Conservation (phyloP, 306 rosid genomes). For the Acacia acuminata region DNA sequence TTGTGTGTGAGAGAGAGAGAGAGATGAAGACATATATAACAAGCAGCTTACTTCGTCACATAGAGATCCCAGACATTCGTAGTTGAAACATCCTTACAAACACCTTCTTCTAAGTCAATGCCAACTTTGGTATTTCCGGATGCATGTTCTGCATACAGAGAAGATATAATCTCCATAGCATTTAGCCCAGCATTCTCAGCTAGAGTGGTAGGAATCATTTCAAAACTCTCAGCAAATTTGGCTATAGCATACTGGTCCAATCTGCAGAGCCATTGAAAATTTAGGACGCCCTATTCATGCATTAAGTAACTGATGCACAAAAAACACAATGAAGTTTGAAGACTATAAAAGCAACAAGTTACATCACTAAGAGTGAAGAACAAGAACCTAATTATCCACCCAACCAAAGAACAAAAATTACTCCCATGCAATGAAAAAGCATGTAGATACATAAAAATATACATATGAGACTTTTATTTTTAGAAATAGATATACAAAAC, state of each 20-base stretch:
- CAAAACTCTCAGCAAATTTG: slow-evolving; percentile 95
- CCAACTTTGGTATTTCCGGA: slow-evolving; percentile 90
- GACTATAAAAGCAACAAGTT: neutral
- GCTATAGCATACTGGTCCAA: slow-evolving; percentile 99
- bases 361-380: neutral
- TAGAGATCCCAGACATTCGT: slow-evolving; percentile 80
- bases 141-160: slow-evolving; percentile 96
- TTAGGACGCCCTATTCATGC: slow-evolving; percentile 26
- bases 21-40: neutral
- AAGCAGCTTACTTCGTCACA: slow-evolving; percentile 74
- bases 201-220: slow-evolving; percentile 87
- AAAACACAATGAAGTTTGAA: neutral
- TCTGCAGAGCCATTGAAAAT: slow-evolving; percentile 53
- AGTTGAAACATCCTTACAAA: slow-evolving; percentile 73
- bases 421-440: neutral
- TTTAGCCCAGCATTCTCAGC: slow-evolving; percentile 97
- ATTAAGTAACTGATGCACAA: slow-evolving; percentile 5
- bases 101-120: slow-evolving; percentile 81
- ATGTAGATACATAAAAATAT: neutral
- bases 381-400: neutral
- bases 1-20: neutral
- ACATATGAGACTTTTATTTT: neutral
- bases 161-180: slow-evolving; percentile 95
- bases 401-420: neutral
- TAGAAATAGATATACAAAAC: neutral